Percentiles rank a stretch among this genome's conserved stretches.
Conservation (phyloP, 2,329 filamentous ascomycete genomes). For the Diaporthe velutina region DNA sequence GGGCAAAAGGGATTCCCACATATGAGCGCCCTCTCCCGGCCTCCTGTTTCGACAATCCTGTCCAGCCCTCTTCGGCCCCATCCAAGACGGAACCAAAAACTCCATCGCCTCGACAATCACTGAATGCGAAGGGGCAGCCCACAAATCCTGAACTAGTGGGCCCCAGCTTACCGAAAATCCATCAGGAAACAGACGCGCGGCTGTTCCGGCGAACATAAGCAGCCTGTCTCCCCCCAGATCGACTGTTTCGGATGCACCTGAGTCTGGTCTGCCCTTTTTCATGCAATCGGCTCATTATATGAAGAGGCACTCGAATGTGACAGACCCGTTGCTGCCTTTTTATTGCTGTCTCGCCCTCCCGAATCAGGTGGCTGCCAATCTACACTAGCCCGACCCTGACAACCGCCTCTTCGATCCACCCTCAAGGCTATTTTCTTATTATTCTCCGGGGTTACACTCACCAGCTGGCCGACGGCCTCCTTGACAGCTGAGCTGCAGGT, state of each 20-base stretch:
- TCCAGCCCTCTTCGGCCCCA: slow-evolving; percentile 5
- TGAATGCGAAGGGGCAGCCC: neutral
- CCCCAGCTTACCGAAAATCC: neutral
- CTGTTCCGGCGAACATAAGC: slow-evolving; percentile 21
- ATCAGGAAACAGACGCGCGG: slow-evolving; percentile 36
- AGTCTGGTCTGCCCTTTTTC: slow-evolving; percentile 11
- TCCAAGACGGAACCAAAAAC: neutral
- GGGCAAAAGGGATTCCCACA: slow-evolving; percentile 25
- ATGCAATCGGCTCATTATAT: slow-evolving; percentile 5
- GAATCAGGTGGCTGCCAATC: slow-evolving; percentile 20
- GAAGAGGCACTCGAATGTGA: slow-evolving; percentile 20
- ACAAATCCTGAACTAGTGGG: neutral
- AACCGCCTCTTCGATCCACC: slow-evolving; percentile 24
- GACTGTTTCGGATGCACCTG: slow-evolving; percentile 22
- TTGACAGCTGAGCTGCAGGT: slow-evolving; percentile 27
- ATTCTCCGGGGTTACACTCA: slow-evolving; percentile 35
- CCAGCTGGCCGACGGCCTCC: slow-evolving; percentile 24
- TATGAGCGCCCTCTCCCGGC: slow-evolving; percentile 34
- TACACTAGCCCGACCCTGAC: slow-evolving; percentile 6
- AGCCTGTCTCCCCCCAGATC: neutral
- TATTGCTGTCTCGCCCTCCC: neutral
- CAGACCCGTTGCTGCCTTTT: slow-evolving; percentile 4
- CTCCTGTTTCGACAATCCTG: slow-evolving; percentile 27
- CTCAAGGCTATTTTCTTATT: neutral
- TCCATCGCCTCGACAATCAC: neutral